Percentiles rank a stretch among this genome's conserved stretches.
These are phyloP conservation scores for Bonia amplexicaulis DNA, from an alignment of 176 grass and related monocot species.

Conservation along the genomic window DNA sequence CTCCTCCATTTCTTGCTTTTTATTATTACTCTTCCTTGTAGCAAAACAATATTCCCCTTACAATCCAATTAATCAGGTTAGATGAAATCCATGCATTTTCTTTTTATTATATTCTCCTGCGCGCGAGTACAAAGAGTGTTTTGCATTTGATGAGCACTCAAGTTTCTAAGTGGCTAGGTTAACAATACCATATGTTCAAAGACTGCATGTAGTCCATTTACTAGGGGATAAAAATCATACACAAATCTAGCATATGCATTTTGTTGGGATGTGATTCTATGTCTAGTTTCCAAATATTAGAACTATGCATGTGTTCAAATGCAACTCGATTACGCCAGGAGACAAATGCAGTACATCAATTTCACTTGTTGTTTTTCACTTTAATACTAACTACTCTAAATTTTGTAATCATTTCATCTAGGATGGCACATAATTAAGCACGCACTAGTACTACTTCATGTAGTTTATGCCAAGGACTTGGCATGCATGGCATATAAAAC, in stretches of 20 bases:
- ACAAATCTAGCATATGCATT: background rate
- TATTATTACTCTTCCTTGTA: background rate
- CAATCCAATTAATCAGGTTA: slow-evolving; percentile 28
- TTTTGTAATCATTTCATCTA: background rate
- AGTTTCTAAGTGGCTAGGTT: background rate
- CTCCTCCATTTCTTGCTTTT: background rate
- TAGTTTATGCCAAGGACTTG: background rate
- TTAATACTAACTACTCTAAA: background rate
- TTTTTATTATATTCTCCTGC: background rate
- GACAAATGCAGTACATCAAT: background rate
- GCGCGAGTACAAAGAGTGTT: background rate
- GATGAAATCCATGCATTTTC: background rate
- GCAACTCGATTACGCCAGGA: background rate
- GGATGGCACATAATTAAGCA: background rate
- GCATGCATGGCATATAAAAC: background rate
- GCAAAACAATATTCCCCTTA: slow-evolving; percentile 28
- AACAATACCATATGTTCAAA: background rate
- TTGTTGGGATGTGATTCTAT: background rate
- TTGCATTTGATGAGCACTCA: slow-evolving; percentile 17
- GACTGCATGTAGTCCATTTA: background rate
- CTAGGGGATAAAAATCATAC: background rate
- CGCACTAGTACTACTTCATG: background rate
- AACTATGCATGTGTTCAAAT: background rate
- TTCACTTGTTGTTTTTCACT: background rate
- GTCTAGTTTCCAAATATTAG: background rate